phyloP scores from a whole-genome alignment of 495 filamentous ascomycete genomes.

The Hypoxylon rickii region DNA sequence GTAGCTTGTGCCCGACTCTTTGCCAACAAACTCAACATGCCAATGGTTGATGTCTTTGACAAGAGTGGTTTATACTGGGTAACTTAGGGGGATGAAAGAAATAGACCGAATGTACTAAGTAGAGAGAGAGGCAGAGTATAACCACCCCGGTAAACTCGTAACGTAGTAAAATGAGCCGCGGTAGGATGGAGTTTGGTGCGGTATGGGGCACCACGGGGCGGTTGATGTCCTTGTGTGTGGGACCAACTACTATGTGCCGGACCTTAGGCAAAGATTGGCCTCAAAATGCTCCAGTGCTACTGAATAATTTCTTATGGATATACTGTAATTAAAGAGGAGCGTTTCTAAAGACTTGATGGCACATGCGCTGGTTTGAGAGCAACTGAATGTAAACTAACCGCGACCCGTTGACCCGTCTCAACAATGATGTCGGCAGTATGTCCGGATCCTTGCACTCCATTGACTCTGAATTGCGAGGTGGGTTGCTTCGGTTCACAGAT shows the following conservation, averaged over 20 bases:
- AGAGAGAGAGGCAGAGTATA: conserved; percentile 18
- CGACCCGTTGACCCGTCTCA: conserved; percentile 24
- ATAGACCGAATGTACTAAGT: no score
- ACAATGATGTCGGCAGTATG: conserved; percentile 16
- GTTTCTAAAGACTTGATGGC: no score
- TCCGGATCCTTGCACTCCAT: conserved; percentile 1
- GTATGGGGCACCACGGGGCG: no score
- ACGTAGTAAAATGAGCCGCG: conserved; percentile 32
- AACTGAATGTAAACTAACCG: no score
- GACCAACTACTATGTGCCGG: no score
- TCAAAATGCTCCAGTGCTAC: no score
- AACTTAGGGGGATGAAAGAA: no score
- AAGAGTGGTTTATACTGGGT: conserved; percentile 7
- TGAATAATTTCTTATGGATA: no score
- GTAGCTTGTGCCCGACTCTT: conserved; percentile 48
- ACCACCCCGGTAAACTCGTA: conserved; percentile 14
- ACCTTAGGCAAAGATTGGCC: no score
- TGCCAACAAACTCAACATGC: conserved; percentile 51
- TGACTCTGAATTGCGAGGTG: background rate
- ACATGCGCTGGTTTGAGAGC: no score
- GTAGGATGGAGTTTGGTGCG: conserved; percentile 27
- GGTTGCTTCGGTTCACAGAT: conserved; percentile 27
- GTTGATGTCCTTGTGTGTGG: no score
- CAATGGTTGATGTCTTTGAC: conserved; percentile 36
- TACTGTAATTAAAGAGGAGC: no score